Evolutionary conservation across 2,329 filamentous ascomycete genomes (phyloP).

Genomic region (Dactylella cylindrospora): DNA sequence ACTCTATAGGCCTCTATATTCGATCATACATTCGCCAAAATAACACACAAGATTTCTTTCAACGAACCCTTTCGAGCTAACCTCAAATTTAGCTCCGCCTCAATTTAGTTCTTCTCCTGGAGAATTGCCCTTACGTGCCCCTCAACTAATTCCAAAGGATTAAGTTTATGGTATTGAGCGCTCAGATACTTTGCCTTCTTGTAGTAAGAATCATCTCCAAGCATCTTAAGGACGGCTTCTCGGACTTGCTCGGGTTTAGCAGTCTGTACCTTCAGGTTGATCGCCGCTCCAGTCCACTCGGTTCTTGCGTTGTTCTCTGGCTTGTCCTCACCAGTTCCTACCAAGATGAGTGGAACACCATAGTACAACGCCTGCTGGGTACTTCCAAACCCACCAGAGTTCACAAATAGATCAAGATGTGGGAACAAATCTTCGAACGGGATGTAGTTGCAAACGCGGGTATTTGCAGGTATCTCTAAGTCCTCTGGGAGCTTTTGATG

Average conservation of each 20-base stretch:
- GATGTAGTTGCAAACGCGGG: slow-evolving; percentile 56
- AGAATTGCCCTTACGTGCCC: slow-evolving; percentile 17
- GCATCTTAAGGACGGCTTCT: slow-evolving; percentile 14
- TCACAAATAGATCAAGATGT: slow-evolving; percentile 54
- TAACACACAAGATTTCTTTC: too few relatives aligned
- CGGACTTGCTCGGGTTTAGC: slow-evolving; percentile 51
- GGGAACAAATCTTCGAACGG: slow-evolving; percentile 57
- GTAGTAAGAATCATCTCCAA: slow-evolving; percentile 17
- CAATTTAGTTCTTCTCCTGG: slow-evolving; percentile 4
- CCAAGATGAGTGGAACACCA: slow-evolving; percentile 57
- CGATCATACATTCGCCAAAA: too few relatives aligned
- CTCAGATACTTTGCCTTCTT: slow-evolving; percentile 32
- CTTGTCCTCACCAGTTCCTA: slow-evolving; percentile 53
- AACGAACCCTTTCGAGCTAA: too few relatives aligned
- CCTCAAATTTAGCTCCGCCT: background rate
- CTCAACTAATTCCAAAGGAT: slow-evolving; percentile 29
- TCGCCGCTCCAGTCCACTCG: slow-evolving; percentile 55
- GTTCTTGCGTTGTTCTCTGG: slow-evolving; percentile 54
- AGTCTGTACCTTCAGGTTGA: slow-evolving; percentile 54
- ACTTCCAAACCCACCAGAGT: slow-evolving; percentile 58
- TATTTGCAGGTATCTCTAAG: slow-evolving; percentile 53
- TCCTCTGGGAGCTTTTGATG: slow-evolving; percentile 50
- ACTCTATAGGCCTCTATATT: too few relatives aligned
- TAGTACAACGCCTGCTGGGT: slow-evolving; percentile 55
- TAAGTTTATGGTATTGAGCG: slow-evolving; percentile 26